These are phyloP conservation scores for Cryptococcus sp. DNA, from an alignment of 1,284 basidiomycete genomes.

Conservation along the genomic window DNA sequence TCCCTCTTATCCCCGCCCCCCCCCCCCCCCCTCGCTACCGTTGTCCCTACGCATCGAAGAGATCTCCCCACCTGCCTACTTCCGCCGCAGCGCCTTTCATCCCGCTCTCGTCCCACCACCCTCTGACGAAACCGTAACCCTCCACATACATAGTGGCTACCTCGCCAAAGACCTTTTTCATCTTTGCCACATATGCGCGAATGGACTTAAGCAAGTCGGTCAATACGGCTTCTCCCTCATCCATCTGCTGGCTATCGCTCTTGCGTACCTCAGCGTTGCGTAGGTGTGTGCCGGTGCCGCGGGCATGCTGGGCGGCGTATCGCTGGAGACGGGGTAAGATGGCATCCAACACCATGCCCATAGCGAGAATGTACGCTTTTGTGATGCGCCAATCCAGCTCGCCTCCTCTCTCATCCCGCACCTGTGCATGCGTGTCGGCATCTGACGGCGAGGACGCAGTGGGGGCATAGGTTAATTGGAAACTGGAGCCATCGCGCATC, in stretches of 20 bases:
- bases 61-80: slow-evolving; percentile 37
- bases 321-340: slow-evolving; percentile 23
- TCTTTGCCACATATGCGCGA: slow-evolving; percentile 36
- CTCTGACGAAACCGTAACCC: slow-evolving; percentile 34
- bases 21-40: no score
- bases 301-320: no score
- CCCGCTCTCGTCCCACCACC: slow-evolving; percentile 37
- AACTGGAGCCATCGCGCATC: slow-evolving; percentile 15
- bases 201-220: slow-evolving; percentile 19
- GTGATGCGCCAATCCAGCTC: slow-evolving; percentile 34
- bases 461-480: slow-evolving; percentile 9
- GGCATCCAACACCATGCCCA: slow-evolving; percentile 21
- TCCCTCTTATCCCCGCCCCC: no score
- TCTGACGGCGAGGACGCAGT: background rate
- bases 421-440: background rate
- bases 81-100: slow-evolving; percentile 37
- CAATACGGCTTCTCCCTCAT: slow-evolving; percentile 8
- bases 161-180: slow-evolving; percentile 44
- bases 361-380: slow-evolving; percentile 21
- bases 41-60: slow-evolving; percentile 25
- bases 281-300: no score
- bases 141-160: slow-evolving; percentile 38
- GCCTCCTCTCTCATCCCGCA: slow-evolving; percentile 3
- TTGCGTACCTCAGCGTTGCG: background rate
- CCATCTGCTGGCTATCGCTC: slow-evolving; percentile 8